Percentiles rank a stretch among this genome's conserved stretches.
Evolutionary conservation across 345 rosid genomes (phyloP).

Genomic region (Gossypium australe): DNA sequence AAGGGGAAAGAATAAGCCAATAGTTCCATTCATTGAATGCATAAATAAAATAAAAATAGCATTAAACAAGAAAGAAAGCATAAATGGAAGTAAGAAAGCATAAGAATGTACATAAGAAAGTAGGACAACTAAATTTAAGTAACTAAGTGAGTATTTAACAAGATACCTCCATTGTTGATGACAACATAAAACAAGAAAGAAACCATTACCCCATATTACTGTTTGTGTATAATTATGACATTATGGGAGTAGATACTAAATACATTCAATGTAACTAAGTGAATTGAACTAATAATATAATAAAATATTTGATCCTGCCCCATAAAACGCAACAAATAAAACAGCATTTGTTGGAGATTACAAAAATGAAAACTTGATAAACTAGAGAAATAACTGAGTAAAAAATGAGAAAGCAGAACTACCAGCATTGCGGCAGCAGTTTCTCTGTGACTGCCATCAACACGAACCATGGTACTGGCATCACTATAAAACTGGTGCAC

Average conservation of each 20-base stretch:
- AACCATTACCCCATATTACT: not conserved
- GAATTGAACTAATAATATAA: not conserved
- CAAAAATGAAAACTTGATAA: not conserved
- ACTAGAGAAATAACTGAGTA: not conserved
- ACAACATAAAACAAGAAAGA: not conserved
- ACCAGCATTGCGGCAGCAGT: constrained; percentile 43
- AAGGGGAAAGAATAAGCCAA: not conserved
- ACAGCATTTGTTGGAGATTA: not conserved
- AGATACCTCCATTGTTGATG: not conserved
- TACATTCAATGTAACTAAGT: not conserved
- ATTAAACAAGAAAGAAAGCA: not conserved
- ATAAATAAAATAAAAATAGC: constrained; percentile 1
- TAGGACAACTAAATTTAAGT: not conserved
- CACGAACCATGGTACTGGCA: constrained; percentile 42
- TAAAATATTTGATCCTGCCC: not conserved
- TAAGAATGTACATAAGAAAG: not conserved
- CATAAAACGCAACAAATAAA: not conserved
- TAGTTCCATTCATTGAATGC: not conserved
- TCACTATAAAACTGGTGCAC: constrained; percentile 45
- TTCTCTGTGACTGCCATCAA: constrained; percentile 34
- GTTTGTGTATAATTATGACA: not conserved
- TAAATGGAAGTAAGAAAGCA: not conserved
- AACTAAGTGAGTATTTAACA: not conserved
- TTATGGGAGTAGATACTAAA: not conserved
- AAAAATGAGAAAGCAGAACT: not conserved